Base-by-base conservation (phyloP, 352 stramenopile genomes). In the Pythium utonaiense region DNA sequence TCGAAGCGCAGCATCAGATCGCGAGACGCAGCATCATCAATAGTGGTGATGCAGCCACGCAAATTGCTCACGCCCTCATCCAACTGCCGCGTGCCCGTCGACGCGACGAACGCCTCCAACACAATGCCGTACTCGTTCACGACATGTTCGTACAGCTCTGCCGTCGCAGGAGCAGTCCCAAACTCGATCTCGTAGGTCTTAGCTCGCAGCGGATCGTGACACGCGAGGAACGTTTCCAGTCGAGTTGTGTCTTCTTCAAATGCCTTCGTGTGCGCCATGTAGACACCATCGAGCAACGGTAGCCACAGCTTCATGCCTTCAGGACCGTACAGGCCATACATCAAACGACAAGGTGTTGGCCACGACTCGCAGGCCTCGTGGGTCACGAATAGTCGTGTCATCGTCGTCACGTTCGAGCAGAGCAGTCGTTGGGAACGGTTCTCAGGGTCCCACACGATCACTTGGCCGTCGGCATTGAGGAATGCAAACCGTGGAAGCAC, bases 101-200 rank as follows among this genome's bases (percentile, higher is more conserved):
- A 42, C 6, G 63, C 57, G 44, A 57, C 33, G 83, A 89, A 17
- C 55, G 51, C 45, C 33, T 91, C 75, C 2, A 94, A 55, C 9
- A 28, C 38, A 28, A 94, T 73, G 17, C 80, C 85, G 28, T 94
- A 94, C 60, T 94, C 85, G 10, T 60, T 53, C 16, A 92, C 61
- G 4, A 92, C 74, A 57, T 91, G 79, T 25, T 88, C 77, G 50
- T 89, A 92, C 24, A 89, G 53, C 38, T 90, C 80, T 2, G 73
- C 75, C 0, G 80, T 87, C 3, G 78, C 73, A 1, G 78, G 73
- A 0, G 78, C 82, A 0, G 78, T 86, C 30, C 78, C 80, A 41
- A 92, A 92, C 55, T 92, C 83, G 52, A 90, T 88, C 56, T 88
- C 83, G 60, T 89, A 88, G 14, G 82, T 90, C 55, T 90, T 88